These are phyloP conservation scores for Glonium stellatum DNA, from an alignment of 495 filamentous ascomycete genomes.

Conservation along the genomic window DNA sequence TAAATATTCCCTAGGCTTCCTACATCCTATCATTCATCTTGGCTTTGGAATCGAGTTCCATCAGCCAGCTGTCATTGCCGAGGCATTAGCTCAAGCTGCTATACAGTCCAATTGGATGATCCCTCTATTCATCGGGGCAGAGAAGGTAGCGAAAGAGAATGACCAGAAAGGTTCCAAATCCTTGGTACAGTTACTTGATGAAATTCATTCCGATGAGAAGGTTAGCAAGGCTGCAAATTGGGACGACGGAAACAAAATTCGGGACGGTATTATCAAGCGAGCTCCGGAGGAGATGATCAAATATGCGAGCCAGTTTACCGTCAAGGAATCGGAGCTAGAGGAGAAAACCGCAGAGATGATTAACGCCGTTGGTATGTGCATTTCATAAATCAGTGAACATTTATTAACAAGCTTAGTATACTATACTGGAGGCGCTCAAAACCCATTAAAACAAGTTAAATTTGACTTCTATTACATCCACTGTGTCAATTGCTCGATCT, in stretches of 20 bases:
- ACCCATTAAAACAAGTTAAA: slow-evolving; percentile 56
- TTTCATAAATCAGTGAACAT: not conserved
- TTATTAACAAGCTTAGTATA: slow-evolving; percentile 39
- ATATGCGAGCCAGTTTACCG: slow-evolving; percentile 52
- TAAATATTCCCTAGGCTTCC: slow-evolving; percentile 45
- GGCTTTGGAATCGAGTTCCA: slow-evolving; percentile 76
- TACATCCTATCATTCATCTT: slow-evolving; percentile 80
- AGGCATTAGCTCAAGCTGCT: slow-evolving; percentile 69
- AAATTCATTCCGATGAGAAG: slow-evolving; percentile 49
- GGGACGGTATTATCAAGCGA: slow-evolving; percentile 57
- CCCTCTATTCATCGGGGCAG: slow-evolving; percentile 46
- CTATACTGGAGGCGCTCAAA: slow-evolving; percentile 54
- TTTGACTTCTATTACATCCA: slow-evolving; percentile 84
- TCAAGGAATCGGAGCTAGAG: slow-evolving; percentile 56
- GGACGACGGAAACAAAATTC: slow-evolving; percentile 55
- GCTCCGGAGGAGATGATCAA: slow-evolving; percentile 57
- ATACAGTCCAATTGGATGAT: slow-evolving; percentile 50
- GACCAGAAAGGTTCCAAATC: slow-evolving; percentile 37
- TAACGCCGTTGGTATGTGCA: slow-evolving; percentile 48
- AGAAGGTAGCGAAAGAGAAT: slow-evolving; percentile 42
- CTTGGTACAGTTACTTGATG: slow-evolving; percentile 53
- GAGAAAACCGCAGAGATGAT: slow-evolving; percentile 70
- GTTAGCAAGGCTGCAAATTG: slow-evolving; percentile 45
- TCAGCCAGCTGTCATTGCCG: slow-evolving; percentile 73
- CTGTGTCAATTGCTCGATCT: slow-evolving; percentile 55